Evolutionary conservation across 495 filamentous ascomycete genomes (phyloP).

Genomic region (Pseudoneurospora amorphoporcata): DNA sequence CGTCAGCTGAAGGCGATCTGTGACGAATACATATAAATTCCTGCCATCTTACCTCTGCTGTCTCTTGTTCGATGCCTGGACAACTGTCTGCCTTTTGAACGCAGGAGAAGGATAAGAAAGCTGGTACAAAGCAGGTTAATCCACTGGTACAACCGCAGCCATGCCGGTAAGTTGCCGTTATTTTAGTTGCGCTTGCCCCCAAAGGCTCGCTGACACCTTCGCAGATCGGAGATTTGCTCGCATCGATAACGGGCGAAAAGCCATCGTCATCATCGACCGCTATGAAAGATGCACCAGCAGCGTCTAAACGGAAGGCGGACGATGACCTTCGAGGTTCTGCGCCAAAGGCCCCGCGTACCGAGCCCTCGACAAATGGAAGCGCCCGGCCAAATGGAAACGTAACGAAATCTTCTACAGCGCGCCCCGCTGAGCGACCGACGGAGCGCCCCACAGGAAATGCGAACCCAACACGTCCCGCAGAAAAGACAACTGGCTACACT

Average conservation of each 20-base stretch:
- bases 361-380: slow-evolving; percentile 7
- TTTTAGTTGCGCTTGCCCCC: neutral
- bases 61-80: slow-evolving; percentile 19
- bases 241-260: slow-evolving; percentile 43
- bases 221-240: slow-evolving; percentile 44
- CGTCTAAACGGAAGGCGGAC: slow-evolving; percentile 43
- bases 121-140: neutral
- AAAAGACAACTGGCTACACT: slow-evolving; percentile 5
- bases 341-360: slow-evolving; percentile 21
- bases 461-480: neutral
- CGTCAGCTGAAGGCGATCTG: neutral
- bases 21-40: neutral
- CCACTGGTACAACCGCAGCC: slow-evolving; percentile 1
- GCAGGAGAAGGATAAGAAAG: slow-evolving; percentile 15
- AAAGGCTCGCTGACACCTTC: slow-evolving; percentile 6
- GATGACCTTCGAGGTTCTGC: slow-evolving; percentile 27
- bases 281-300: slow-evolving; percentile 11
- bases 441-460: slow-evolving; percentile 2
- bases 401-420: slow-evolving; percentile 5
- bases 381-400: slow-evolving; percentile 8
- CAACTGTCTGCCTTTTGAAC: slow-evolving; percentile 17
- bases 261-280: slow-evolving; percentile 23
- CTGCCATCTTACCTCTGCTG: neutral
- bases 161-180: slow-evolving; percentile 18
- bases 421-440: neutral